A percentile compares a stretch with the other conserved stretches of the same genome.
Evolutionary conservation across 257 asterid species (phyloP).

Genomic region (Lycium barbarum): DNA sequence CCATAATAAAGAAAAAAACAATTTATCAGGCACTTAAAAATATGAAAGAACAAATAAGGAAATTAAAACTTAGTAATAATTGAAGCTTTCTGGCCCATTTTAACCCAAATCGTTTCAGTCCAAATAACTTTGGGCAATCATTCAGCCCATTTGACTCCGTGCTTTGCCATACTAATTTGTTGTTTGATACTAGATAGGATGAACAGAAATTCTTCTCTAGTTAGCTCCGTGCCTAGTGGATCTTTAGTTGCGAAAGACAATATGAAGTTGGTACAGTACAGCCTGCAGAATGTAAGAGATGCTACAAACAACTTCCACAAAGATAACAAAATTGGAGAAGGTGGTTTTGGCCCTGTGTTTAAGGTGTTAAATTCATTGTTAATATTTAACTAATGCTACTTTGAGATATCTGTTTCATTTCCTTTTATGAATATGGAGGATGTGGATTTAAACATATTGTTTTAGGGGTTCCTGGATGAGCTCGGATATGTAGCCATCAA

Average conservation of each 20-base stretch:
- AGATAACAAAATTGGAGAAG: conserved; percentile 27
- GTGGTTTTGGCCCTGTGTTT: conserved; percentile 34
- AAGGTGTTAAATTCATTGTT: conserved; percentile 8
- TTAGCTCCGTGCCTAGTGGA: not conserved
- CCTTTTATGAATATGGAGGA: not conserved
- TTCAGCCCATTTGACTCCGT: not conserved
- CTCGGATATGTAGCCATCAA: conserved; percentile 17
- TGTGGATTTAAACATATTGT: not conserved
- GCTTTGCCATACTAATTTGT: not conserved
- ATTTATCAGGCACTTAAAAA: too few species aligned
- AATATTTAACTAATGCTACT: not conserved
- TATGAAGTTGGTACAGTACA: conserved; percentile 11
- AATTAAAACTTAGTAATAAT: too few species aligned
- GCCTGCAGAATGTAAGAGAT: conserved; percentile 5
- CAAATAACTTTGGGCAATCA: too few species aligned
- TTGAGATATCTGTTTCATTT: not conserved
- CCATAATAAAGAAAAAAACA: too few species aligned
- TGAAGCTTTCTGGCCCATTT: too few species aligned
- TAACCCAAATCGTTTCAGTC: too few species aligned
- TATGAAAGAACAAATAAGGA: too few species aligned
- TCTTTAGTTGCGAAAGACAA: not conserved
- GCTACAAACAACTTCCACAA: conserved; percentile 26
- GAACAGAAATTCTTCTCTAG: not conserved
- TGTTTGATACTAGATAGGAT: not conserved
- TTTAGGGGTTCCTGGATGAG: not conserved